Base-by-base conservation (phyloP, 345 rosid genomes). In the Microthlaspi erraticum region DNA sequence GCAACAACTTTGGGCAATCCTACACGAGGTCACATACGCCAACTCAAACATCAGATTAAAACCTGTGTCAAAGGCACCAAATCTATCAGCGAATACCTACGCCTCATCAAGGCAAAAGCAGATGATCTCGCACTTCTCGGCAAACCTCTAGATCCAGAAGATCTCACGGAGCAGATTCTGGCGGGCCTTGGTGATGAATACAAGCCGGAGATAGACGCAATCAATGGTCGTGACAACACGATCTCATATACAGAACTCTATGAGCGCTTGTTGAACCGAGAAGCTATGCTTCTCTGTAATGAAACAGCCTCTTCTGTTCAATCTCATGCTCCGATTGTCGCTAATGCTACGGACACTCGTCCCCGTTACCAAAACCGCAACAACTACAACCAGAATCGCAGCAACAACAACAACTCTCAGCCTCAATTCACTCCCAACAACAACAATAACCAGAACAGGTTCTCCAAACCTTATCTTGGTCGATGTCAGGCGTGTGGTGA, bases 121-220 rank as follows among this genome's bases (percentile, higher is more conserved):
- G 12, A 54, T 56, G 60, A 70, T 5, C 26, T 76, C 3, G 61
- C 54, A 1, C n/a, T 70, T 2, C 41, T 71, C 7, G 49, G 55
- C 8, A 18, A 48, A 7, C 66, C 46, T 11, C 1, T 60, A 0
- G 48, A 77, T 17, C 18, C 19, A 2, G 19, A 49, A 3, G 68
- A 70, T 13, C 45, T 71, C 13, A 36, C 19, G 0, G 10, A 63
- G 0, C 66, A 70, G 2, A 48, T 57, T 1, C 20, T 77, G 1
- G 74, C 46, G 5, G 44, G 56, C 0, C 49, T 68, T 1, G 34
- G 14, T 0, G 62, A 68, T 9, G 70, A 75, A 1, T 61, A 53
- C 38, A 53, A 53, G 7, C 16, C 59, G 1, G 26, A 20, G 26
- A 2, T 20, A 3, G 48, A 41, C 50, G 68, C 34, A 0, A 12